Base-by-base conservation (phyloP, 148 eudicot species). In the Pharnaceum exiguum region DNA sequence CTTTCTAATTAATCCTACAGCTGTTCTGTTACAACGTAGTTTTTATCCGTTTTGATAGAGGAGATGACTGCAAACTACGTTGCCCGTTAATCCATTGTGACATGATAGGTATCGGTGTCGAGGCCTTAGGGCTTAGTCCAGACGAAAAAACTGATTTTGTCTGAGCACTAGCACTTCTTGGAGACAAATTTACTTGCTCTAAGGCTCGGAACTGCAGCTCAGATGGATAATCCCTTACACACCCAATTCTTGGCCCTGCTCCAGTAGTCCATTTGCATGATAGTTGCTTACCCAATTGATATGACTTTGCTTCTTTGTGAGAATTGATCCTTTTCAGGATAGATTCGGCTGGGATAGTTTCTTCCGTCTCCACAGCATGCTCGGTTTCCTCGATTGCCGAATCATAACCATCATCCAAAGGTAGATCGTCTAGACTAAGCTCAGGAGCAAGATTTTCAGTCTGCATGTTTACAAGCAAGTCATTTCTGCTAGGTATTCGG, bases 181-280 rank as follows among this genome's bases (percentile, higher is more conserved):
- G 96, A 21, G 91, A 93, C 68, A 88, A 70, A 30, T 71, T 81
- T 17, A 66, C 89, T 58, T 79, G 73, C 71, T 89, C 96, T 45
- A 88, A 67, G 37, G 95, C 88, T 26, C 75, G 83, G 27, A 66
- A 79, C 55, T 88, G 96, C 19, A 89, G 86, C 57, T 79, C 75
- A 1, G 82, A 68, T 12, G 99, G 96, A 67, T 93, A 93, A 36
- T 88, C 91, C 60, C 99, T 79, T 64, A 93, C 66, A 31, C 96
- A 93, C 21, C 99, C 90, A 7, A 93, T 93, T 5, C 99, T 74
- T 8, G 96, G 99, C 33, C 99, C 99, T 11, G 91, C 96, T 32
- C 96, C 99, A 13, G 99, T 80, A 3, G 91, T 81, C 96, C 99
- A 88, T 72, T 74, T 83, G 77, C 82, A 87, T 1, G 96, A 87